Evolutionary conservation across 306 rosid species (phyloP).

Genomic region (Inga oerstediana): DNA sequence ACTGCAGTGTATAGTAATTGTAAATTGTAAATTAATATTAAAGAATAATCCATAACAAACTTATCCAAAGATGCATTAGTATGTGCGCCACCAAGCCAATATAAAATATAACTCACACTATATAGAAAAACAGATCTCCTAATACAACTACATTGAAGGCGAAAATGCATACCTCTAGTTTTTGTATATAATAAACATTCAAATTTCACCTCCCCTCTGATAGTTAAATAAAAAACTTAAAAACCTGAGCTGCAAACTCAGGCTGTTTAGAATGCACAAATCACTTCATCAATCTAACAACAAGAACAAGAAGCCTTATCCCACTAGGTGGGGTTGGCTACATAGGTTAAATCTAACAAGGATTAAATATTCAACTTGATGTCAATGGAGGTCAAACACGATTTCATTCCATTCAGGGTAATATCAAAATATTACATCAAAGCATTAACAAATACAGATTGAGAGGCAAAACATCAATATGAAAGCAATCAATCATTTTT

Average conservation of each 20-base stretch:
- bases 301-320: background rate
- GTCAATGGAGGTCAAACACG: background rate
- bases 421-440: background rate
- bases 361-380: background rate
- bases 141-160: background rate
- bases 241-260: background rate
- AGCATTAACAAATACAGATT: background rate
- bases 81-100: background rate
- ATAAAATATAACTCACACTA: background rate
- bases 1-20: background rate
- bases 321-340: background rate
- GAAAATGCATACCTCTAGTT: background rate
- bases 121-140: background rate
- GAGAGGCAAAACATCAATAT: background rate
- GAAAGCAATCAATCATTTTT: background rate
- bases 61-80: background rate
- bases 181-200: background rate
- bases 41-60: background rate
- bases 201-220: conserved; percentile 5
- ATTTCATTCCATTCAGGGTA: background rate
- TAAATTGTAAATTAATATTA: background rate
- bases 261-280: background rate
- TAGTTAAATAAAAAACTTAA: background rate
- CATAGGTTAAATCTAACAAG: background rate
- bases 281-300: background rate